Base-by-base conservation (phyloP, 1,284 basidiomycete species). In the Heterobasidion occidentale region DNA sequence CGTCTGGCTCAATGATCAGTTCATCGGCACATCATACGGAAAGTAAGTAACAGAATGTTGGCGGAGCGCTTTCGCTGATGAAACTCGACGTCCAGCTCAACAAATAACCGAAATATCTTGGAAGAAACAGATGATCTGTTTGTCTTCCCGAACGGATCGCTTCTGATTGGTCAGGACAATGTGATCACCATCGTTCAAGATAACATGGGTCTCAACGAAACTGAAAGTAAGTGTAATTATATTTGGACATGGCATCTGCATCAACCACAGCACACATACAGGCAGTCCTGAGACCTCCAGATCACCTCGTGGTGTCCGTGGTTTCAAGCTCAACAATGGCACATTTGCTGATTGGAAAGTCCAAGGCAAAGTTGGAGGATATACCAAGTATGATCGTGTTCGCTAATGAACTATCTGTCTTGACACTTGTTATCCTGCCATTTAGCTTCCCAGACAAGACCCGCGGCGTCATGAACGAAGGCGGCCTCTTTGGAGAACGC, bases 341-440 rank as follows among this genome's bases (percentile, higher is more conserved):
- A 72, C 71, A 17, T 88, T 90, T 64, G 74, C 74, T 2, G 71
- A 75, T 7, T 93, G 91, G 90, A 89, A 80, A 61, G 87, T 92
- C 0, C 88, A 91, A 70, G 90, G 90, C 44, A 92, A 92, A 67
- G 63, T 85, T 6, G 87, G 87, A 17, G 90, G 90, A 12, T 92
- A 92, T 67, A 80, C 71, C 0, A 70, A 73, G 88, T 89, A 65
- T 36, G 78, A 53, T 9, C 14, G 19, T 36, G 17, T 27, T 51
- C 48, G 35, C 33, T 5, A 15, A 20, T 42, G 27, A 38, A n/a
- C 51, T 20, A 19, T 15, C 47, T 45, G n/a, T 42, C 19, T 27
- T 15, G 46, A 34, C n/a, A 36, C 48, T 48, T 15, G 36, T 15
- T 42, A 17, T 51, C 2, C 46, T 42, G 38, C 8, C 27, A 17